These are phyloP conservation scores for Trichophyton verrucosum DNA, from an alignment of 2,329 filamentous ascomycete species.

Conservation along the genomic window DNA sequence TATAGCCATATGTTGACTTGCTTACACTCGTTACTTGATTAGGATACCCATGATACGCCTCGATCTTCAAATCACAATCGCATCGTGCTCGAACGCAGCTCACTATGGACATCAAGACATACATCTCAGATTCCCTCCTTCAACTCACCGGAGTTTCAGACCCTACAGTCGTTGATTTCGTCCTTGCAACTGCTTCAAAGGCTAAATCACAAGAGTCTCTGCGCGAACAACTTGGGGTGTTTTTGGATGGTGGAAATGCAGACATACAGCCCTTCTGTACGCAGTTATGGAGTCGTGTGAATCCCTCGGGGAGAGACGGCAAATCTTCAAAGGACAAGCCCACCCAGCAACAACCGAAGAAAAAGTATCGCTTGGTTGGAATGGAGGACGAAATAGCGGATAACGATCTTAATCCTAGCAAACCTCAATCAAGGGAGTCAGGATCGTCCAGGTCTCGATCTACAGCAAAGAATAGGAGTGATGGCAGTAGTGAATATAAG, in stretches of 20 bases:
- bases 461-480: slow-evolving; percentile 9
- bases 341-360: slow-evolving; percentile 26
- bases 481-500: slow-evolving; percentile 28
- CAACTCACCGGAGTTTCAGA: slow-evolving; percentile 45
- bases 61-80: neutral
- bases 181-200: slow-evolving; percentile 41
- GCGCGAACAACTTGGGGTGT: slow-evolving; percentile 40
- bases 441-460: neutral
- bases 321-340: slow-evolving; percentile 13
- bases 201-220: slow-evolving; percentile 38
- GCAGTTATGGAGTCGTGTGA: slow-evolving; percentile 32
- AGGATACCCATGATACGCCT: neutral
- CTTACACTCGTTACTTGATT: neutral
- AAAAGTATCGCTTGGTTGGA: slow-evolving; percentile 43
- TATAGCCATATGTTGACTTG: neutral
- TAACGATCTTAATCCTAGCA: slow-evolving; percentile 18
- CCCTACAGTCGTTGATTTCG: slow-evolving; percentile 44
- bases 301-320: slow-evolving; percentile 16
- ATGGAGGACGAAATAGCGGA: slow-evolving; percentile 38
- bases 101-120: slow-evolving; percentile 30
- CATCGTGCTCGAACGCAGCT: neutral
- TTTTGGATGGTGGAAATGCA: slow-evolving; percentile 37
- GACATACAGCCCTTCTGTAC: slow-evolving; percentile 38
- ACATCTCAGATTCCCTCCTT: slow-evolving; percentile 40
- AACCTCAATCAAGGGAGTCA: neutral